Evolutionary conservation across 345 rosid genomes (phyloP), one percentile per base, ranked within the genome.

Genomic region (Salix udensis): DNA sequence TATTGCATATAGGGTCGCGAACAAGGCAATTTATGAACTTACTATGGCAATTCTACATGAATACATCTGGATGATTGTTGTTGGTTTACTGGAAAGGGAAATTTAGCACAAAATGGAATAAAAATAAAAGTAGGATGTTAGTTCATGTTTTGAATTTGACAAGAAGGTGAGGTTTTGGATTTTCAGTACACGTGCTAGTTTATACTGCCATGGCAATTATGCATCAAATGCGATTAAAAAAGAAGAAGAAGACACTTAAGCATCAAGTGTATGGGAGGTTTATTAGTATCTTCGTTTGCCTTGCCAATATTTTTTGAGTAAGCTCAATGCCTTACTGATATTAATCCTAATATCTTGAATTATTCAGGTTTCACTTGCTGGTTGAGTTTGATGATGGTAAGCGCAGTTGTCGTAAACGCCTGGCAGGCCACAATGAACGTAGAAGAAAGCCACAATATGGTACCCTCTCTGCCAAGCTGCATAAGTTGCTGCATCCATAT

Each of bases 351-450:
- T 70, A 18, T 30, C 62, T 74, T 83, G 72, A 75, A 76, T 69
- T 53, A 82, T 78, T 46, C 88, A 94, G 97, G 97, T 94, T 94
- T 81, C 98, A 92, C 80, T 85, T 88, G 85, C 91, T 94, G 84
- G 84, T 80, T 83, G 97, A 94, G 83, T 94, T 94, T 74, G 98
- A 94, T 84, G 92, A 86, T 28, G 91, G 86, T 72, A 94, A 91
- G 84, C 85, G 95, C 42, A 94, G 98, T 82, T 94, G 97, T 81
- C 91, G 98, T 23, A 89, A 90, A 83, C 86, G 97, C 55, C 92
- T 94, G 18, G 97, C 94, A 23, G 92, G 94, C 55, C 98, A 94
- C 65, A 94, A 94, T 48, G 90, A 91, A 71, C 93, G 98, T n/a
- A 79, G 97, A 23, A 84, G 98, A 83, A 94, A 92, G 86, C 95